Evolutionary conservation across 208 protist species (phyloP), one percentile per base, ranked within the genome.

Genomic region (Angomonas ambiguus): DNA sequence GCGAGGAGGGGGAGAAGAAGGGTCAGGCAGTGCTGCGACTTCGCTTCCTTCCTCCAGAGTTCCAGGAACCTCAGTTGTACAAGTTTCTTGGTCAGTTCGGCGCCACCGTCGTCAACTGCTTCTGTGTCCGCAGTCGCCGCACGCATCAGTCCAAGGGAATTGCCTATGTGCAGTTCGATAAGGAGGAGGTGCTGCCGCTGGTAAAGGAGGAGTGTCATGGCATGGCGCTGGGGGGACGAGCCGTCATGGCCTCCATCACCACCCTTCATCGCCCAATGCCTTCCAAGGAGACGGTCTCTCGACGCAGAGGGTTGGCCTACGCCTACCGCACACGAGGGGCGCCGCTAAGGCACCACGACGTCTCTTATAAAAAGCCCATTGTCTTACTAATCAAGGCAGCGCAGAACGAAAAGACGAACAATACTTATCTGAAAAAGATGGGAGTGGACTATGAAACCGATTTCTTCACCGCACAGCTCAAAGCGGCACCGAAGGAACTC

Each of bases 61-160:
- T 95, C 60, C 70, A 95, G 68, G 86, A 95, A 80, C 85, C 86
- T 32, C 82, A 95, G 77, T 75, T 95, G 28, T 92, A 77, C 70
- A 91, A 95, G 70, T 95, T 95, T 59, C 76, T 95, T 20, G 79
- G 67, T 41, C 89, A 95, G 74, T 95, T 95, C 65, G 89, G 86
- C 8, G 84, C 84, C 20, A 78, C 69, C 13, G 89, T 95, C 58
- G 58, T 90, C 28, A 93, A 92, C 77, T 93, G 86, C 75, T 95
- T 93, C 79, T 92, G 86, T 34, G 89, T 95, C 41, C 89, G 89
- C 60, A 95, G 86, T 71, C 79, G 79, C 24, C 83, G 89, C 64
- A 89, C 86, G 10, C 86, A 92, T 63, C 86, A 85, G 63, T 95
- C 89, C 24, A 85, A 87, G 64, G 89, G 89, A 24, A 84, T 91